phyloP scores from a whole-genome alignment of 352 stramenopile genomes.

The Phytopythium sindhum region DNA sequence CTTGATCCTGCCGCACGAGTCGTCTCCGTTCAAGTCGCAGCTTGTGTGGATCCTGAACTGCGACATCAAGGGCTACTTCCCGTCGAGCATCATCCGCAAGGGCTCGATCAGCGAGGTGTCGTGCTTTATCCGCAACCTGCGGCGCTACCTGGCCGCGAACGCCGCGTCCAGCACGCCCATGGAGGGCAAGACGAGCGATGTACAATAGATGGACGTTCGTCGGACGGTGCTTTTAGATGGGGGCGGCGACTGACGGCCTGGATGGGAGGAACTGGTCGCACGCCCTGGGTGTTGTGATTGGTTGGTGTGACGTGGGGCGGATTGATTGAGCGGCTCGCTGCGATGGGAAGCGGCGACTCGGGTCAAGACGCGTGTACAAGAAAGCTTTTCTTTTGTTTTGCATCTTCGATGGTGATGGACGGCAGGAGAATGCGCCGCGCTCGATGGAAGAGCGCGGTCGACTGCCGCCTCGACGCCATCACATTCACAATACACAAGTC shows the following conservation, averaged over 20 bases:
- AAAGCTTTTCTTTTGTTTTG: conserved; percentile 4
- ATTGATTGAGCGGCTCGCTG: neutral
- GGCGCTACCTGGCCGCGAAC: conserved; percentile 57
- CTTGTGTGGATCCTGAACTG: conserved; percentile 83
- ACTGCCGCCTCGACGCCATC: neutral
- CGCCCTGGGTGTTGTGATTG: conserved; percentile 4
- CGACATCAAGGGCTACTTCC: conserved; percentile 86
- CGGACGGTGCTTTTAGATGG: neutral
- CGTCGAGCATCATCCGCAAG: conserved; percentile 72
- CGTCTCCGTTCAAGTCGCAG: conserved; percentile 71
- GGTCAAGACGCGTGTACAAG: conserved; percentile 9
- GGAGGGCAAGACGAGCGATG: conserved; percentile 17
- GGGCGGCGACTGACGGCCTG: neutral
- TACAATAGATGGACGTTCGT: conserved; percentile 19
- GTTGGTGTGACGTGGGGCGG: conserved; percentile 2
- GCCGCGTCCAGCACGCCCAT: conserved; percentile 10
- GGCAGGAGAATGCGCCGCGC: neutral
- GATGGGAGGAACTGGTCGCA: neutral
- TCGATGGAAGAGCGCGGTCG: conserved; percentile 5
- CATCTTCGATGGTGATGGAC: neutral
- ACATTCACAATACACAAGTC: neutral
- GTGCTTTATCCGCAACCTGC: conserved; percentile 80
- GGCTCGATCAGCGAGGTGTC: conserved; percentile 73
- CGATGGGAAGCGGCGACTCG: conserved; percentile 3
- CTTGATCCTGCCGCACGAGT: conserved; percentile 70